A percentile compares a stretch with the other conserved stretches of the same genome.
Evolutionary conservation across 495 filamentous ascomycete genomes (phyloP).

Genomic region (Xylaria acuta): DNA sequence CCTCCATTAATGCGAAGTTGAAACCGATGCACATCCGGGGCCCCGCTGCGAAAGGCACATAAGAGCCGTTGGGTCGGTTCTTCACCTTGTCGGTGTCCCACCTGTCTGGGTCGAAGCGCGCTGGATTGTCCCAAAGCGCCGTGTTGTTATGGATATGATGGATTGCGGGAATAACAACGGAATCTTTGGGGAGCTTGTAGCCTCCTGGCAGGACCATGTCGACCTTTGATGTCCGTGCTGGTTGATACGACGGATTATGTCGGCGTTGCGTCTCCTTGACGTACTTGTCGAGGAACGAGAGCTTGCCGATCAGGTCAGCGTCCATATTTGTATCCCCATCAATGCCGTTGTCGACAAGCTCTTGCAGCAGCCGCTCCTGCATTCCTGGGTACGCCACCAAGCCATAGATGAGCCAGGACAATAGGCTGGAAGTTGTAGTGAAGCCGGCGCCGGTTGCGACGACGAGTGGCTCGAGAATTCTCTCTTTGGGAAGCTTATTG

Average conservation of each 20-base stretch:
- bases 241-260: constrained; percentile 63
- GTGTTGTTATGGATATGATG: constrained; percentile 62
- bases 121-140: constrained; percentile 57
- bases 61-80: constrained; percentile 50
- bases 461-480: constrained; percentile 33
- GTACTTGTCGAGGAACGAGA: constrained; percentile 60
- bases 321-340: constrained; percentile 45
- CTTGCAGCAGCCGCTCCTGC: constrained; percentile 60
- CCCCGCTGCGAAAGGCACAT: constrained; percentile 61
- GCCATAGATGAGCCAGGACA: constrained; percentile 62
- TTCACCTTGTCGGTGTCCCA: constrained; percentile 60
- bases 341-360: constrained; percentile 57
- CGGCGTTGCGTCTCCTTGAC: constrained; percentile 64
- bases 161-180: constrained; percentile 56
- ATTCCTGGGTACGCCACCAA: constrained; percentile 55
- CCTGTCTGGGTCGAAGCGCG: constrained; percentile 59
- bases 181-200: constrained; percentile 55
- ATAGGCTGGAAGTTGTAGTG: constrained; percentile 57
- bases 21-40: constrained; percentile 62
- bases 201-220: constrained; percentile 63
- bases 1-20: constrained; percentile 62
- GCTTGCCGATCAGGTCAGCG: constrained; percentile 46
- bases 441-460: constrained; percentile 59
- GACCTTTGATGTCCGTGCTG: constrained; percentile 56
- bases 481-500: constrained; percentile 51